Evolutionary conservation across 2,329 filamentous ascomycete genomes (phyloP), one percentile per base, ranked within the genome.

Genomic region (Claviceps arundinis): DNA sequence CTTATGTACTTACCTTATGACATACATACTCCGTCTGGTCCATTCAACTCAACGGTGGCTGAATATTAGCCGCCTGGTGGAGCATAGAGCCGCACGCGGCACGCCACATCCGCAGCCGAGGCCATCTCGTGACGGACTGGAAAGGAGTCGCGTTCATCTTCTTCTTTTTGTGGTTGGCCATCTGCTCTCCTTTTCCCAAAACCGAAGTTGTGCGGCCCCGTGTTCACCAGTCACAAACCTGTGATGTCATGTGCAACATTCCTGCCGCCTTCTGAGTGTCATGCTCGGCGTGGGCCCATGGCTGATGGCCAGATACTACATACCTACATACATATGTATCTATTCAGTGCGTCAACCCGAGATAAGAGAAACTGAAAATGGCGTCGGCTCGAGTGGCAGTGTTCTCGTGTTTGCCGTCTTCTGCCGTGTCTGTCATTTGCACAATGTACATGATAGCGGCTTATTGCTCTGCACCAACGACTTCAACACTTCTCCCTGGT

Each of bases 61-160:
- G 26, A 30, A 30, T 41, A 42, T n/a, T 41, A 22, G 19, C 16
- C 40, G 38, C n/a, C 8, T 60, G 56, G 61, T 64, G 62, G 62
- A 58, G 61, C 62, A 64, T n/a, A 16, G 19, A 14, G 16, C 42
- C 22, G 41, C 17, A 44, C 22, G 16, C 13, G 14, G 24, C 7
- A 24, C 42, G 19, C 42, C 42, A 44, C 42, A 22, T 14, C 19
- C 19, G 19, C 38, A 41, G 26, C 26, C 8, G 26, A 30, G 26
- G 26, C 26, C 9, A 22, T 8, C 26, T 30, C 26, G 26, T 30
- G 26, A 30, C 8, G 26, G 8, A 30, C 26, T 30, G 22, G 26
- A 30, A 9, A 30, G 26, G 26, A 30, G 26, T 30, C 26, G 26
- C 8, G 26, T 30, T 8, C 26, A 30, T 30, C 22, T 8, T 30